Conservation (phyloP, 306 rosid genomes). For the Vigna mungo region DNA sequence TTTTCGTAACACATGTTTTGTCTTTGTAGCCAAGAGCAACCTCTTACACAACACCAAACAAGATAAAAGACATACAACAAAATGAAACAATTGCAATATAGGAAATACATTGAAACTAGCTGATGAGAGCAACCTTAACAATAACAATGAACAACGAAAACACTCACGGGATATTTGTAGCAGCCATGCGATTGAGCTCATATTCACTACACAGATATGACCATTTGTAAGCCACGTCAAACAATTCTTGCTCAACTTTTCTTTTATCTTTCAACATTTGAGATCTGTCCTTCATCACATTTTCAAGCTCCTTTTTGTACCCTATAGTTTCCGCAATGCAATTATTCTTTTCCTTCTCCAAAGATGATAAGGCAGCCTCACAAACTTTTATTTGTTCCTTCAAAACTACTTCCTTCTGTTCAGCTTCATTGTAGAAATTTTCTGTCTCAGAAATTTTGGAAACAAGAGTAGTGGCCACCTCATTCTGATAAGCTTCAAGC, state of each 20-base stretch:
- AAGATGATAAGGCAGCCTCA: neutral
- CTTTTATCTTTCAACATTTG: neutral
- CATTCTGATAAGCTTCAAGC: constrained; percentile 4
- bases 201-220: neutral
- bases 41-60: no score
- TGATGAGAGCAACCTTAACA: no score
- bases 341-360: neutral
- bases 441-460: no score
- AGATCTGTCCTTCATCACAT: neutral
- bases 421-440: constrained; percentile 4
- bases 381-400: neutral
- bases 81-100: no score
- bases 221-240: neutral
- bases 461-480: neutral
- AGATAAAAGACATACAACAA: no score
- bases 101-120: no score
- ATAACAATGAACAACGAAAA: no score
- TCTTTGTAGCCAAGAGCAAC: no score
- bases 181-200: neutral
- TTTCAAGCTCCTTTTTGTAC: neutral
- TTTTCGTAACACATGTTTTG: no score
- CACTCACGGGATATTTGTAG: neutral
- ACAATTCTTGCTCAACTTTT: no score
- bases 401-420: constrained; percentile 1
- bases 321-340: neutral